A percentile compares a stretch with the other conserved stretches of the same genome.
Conservation (phyloP, 108 stramenopile genomes). For the Fistulifera pelliculosa region DNA sequence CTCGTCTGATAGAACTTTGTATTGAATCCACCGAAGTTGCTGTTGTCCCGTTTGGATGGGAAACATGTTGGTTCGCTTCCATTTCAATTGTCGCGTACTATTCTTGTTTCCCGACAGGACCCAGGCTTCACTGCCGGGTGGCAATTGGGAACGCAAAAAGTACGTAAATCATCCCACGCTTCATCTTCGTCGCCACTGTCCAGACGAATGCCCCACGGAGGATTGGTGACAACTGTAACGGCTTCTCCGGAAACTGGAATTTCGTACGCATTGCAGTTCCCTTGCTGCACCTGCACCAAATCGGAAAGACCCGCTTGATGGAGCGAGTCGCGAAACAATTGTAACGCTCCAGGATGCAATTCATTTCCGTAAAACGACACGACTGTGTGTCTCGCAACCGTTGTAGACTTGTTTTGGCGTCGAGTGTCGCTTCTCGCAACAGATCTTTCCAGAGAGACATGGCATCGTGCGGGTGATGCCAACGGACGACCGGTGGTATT, state of each 20-base stretch:
- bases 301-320: conserved; percentile 37
- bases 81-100: conserved; percentile 50
- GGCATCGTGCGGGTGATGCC: conserved; percentile 34
- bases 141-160: conserved; percentile 46
- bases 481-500: conserved; percentile 54
- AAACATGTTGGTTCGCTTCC: conserved; percentile 51
- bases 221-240: conserved; percentile 53
- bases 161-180: conserved; percentile 61
- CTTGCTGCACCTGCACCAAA: conserved; percentile 40
- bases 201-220: conserved; percentile 75
- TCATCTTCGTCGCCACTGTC: conserved; percentile 54
- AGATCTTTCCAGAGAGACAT: conserved; percentile 44
- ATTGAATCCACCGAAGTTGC: conserved; percentile 76
- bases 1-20: conserved; percentile 20
- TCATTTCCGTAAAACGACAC: conserved; percentile 24
- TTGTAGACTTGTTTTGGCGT: conserved; percentile 43
- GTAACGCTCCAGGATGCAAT: conserved; percentile 35
- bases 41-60: conserved; percentile 64
- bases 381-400: conserved; percentile 22
- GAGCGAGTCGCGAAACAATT: conserved; percentile 26
- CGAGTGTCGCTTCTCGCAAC: conserved; percentile 47
- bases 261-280: conserved; percentile 52
- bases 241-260: not conserved
- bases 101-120: conserved; percentile 68
- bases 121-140: conserved; percentile 55